A percentile compares a stretch with the other conserved stretches of the same genome.
phyloP scores from a whole-genome alignment of 768 basidiomycete genomes.

The Trichaptum fuscoviolaceum region DNA sequence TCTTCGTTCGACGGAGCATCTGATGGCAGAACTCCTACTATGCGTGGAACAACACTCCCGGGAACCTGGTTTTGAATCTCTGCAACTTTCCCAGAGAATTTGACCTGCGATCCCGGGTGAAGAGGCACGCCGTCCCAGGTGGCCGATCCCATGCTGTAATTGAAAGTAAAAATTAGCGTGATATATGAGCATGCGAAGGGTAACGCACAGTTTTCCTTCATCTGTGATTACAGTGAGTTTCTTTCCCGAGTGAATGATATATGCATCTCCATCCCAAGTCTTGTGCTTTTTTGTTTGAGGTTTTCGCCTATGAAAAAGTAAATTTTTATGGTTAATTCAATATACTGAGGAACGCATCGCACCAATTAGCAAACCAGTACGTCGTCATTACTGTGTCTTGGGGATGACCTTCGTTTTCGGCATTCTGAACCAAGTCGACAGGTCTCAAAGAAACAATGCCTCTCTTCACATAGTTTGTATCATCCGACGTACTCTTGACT shows the following conservation, averaged over 20 bases:
- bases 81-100: conserved; percentile 56
- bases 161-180: neutral
- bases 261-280: conserved; percentile 82
- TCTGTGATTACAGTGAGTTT: conserved; percentile 62
- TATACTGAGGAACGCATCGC: conserved; percentile 13
- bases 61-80: conserved; percentile 51
- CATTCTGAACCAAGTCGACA: conserved; percentile 4
- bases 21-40: conserved; percentile 3
- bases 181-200: neutral
- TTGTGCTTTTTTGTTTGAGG: conserved; percentile 70
- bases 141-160: conserved; percentile 53
- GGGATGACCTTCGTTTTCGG: conserved; percentile 10
- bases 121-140: conserved; percentile 55
- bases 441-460: neutral
- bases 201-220: conserved; percentile 60
- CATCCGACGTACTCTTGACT: neutral
- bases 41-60: conserved; percentile 21
- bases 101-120: conserved; percentile 37
- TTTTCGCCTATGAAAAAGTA: conserved; percentile 52
- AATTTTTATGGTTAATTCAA: conserved; percentile 3
- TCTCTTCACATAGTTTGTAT: neutral
- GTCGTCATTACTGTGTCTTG: conserved; percentile 18
- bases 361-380: conserved; percentile 74
- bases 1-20: neutral
- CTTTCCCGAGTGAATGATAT: conserved; percentile 44